Conservation (phyloP, 176 grass and related monocot genomes). For the Triticum monococcum region DNA sequence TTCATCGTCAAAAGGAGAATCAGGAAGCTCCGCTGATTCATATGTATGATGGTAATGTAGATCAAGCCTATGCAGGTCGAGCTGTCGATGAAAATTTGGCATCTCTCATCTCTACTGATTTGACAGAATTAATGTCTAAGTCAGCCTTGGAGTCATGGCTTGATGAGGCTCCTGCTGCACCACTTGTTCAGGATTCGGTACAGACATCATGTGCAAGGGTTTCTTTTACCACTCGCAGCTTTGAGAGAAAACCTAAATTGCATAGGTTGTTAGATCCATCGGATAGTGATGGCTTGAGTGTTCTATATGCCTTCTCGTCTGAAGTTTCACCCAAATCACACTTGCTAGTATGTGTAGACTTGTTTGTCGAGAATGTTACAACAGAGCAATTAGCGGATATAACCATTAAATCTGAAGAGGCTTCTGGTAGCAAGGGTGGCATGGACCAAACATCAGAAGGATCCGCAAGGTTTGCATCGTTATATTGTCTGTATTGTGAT, state of each 20-base stretch:
- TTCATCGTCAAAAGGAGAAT: conserved; percentile 41
- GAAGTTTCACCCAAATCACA: conserved; percentile 58
- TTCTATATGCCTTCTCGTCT: conserved; percentile 84
- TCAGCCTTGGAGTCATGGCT: conserved; percentile 88
- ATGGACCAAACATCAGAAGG: conserved; percentile 50
- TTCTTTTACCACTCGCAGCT: conserved; percentile 71
- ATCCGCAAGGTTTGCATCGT: conserved; percentile 51
- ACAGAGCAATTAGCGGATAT: conserved; percentile 57
- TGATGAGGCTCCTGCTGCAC: conserved; percentile 60
- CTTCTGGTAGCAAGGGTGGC: conserved; percentile 40
- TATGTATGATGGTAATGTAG: conserved; percentile 51
- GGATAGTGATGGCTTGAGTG: conserved; percentile 60
- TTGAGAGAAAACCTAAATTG: conserved; percentile 67
- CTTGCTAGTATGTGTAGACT: conserved; percentile 62
- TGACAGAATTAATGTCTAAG: conserved; percentile 84
- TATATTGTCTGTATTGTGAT: conserved; percentile 3
- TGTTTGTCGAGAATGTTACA: conserved; percentile 76
- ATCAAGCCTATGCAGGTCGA: no score
- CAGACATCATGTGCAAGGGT: conserved; percentile 60
- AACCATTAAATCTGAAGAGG: conserved; percentile 69
- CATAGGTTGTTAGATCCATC: conserved; percentile 68
- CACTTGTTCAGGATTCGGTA: conserved; percentile 36
- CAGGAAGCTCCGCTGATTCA: conserved; percentile 48
- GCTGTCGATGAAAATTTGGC: conserved; percentile 26
- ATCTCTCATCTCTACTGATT: conserved; percentile 70